A percentile compares a stretch with the other conserved stretches of the same genome.
phyloP scores from a whole-genome alignment of 805 yeast species.

The Wickerhamiella spandovensis region DNA sequence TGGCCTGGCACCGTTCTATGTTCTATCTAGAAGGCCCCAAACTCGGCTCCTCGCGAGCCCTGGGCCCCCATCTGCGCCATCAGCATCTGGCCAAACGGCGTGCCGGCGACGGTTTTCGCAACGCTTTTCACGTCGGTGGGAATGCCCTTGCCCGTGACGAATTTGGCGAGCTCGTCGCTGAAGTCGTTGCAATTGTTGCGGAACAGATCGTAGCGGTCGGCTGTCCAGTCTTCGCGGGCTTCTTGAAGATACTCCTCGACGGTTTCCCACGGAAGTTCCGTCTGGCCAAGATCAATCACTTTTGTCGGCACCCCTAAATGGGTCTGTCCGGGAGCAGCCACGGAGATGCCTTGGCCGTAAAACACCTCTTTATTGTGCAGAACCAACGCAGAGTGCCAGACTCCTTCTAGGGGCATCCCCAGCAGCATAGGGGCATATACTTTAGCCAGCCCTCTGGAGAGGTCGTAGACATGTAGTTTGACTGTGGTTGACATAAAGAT shows the following conservation, averaged over 20 bases:
- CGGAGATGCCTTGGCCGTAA: slow-evolving; percentile 46
- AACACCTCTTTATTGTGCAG: slow-evolving; percentile 45
- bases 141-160: slow-evolving; percentile 40
- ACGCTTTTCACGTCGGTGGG: slow-evolving; percentile 40
- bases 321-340: slow-evolving; percentile 36
- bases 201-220: slow-evolving; percentile 41
- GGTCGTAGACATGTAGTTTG: slow-evolving; percentile 47
- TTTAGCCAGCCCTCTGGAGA: slow-evolving; percentile 46
- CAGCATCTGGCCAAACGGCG: slow-evolving; percentile 40
- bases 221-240: slow-evolving; percentile 30
- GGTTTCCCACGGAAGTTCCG: slow-evolving; percentile 38
- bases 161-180: slow-evolving; percentile 42
- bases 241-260: slow-evolving; percentile 42
- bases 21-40: background rate
- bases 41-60: background rate
- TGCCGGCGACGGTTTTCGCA: slow-evolving; percentile 38
- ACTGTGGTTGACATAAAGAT: slow-evolving; percentile 21
- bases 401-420: slow-evolving; percentile 44
- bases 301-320: slow-evolving; percentile 47
- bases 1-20: no score
- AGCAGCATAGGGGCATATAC: slow-evolving; percentile 30
- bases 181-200: slow-evolving; percentile 59
- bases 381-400: slow-evolving; percentile 50
- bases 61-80: slow-evolving; percentile 24
- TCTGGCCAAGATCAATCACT: slow-evolving; percentile 40